Evolutionary conservation across 768 basidiomycete species (phyloP), one percentile per base, ranked within the genome.

Genomic region (Phaffia tasmanica): DNA sequence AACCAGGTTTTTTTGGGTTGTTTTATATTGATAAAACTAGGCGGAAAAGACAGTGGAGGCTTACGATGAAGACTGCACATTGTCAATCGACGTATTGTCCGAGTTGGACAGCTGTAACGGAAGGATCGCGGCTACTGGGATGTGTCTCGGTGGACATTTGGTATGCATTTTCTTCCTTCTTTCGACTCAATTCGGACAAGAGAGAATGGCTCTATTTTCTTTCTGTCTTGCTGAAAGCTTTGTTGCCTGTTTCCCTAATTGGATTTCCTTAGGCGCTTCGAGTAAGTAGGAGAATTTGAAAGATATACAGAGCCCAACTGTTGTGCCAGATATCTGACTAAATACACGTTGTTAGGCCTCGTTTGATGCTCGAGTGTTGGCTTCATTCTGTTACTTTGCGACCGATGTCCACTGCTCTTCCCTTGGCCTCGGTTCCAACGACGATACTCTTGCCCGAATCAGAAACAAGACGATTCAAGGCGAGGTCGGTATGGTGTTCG

Each of bases 401-500:
- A 98, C 94, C 19, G 78, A 78, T 60, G 77, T 98, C 56, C 94
- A 98, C 76, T 81, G 81, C 57, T 88, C 88, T 0, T 84, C 89
- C 0, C 84, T 97, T 25, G 92, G 93, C 6, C 86, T 85, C 73
- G 87, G 88, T 8, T 84, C 85, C 72, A 75, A 75, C 1, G 93
- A 94, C 72, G 84, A 98, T 75, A 84, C 89, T 3, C 84, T 97
- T 56, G 76, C 78, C 54, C 83, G 83, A 64, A 88, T 89, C 57
- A 79, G 83, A 1, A 91, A 93, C 1, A 87, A 89, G 65, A 75
- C 97, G 65, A 81, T 79, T 5, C 83, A 81, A 19, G 89, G 89
- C 72, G 92, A 95, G 74, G 77, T 95, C 16, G 85, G 92, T 83
- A 86, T 95, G 86, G 90, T 97, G 62, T 97, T 97, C 73, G 94